Evolutionary conservation across 2,329 filamentous ascomycete genomes (phyloP).

Genomic region (Microsporum canis): DNA sequence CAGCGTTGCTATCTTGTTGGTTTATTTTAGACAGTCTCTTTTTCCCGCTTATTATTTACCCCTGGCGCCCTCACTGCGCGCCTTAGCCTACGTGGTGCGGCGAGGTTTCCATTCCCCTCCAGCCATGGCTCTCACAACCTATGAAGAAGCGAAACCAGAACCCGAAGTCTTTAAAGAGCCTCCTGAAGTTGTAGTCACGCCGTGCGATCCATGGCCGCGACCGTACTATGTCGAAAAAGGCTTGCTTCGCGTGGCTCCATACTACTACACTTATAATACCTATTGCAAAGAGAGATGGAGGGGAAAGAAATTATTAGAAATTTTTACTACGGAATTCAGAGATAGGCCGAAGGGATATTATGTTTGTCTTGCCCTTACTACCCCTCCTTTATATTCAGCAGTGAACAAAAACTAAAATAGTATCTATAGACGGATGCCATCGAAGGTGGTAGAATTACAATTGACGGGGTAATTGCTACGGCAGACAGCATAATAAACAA

Average conservation of each 20-base stretch:
- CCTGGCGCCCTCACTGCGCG: conserved; percentile 31
- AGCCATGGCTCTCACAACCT: conserved; percentile 29
- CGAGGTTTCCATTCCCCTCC: conserved; percentile 25
- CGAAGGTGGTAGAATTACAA: conserved; percentile 60
- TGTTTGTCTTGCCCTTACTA: conserved; percentile 33
- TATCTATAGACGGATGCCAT: conserved; percentile 58
- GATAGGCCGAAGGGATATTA: conserved; percentile 83
- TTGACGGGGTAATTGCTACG: conserved; percentile 64
- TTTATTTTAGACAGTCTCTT: not conserved
- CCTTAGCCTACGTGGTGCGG: conserved; percentile 31
- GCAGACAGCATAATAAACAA: conserved; percentile 67
- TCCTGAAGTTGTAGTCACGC: conserved; percentile 23
- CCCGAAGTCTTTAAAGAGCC: conserved; percentile 20
- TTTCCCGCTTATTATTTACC: not conserved
- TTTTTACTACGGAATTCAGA: conserved; percentile 85
- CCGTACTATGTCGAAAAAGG: conserved; percentile 80
- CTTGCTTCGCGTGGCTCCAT: conserved; percentile 70
- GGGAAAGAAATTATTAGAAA: conserved; percentile 65
- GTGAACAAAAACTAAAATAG: not conserved
- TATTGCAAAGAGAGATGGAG: conserved; percentile 92
- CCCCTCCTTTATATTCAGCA: not conserved
- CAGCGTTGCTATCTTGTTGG: not conserved
- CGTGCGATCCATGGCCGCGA: conserved; percentile 43
- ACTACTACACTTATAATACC: conserved; percentile 90
- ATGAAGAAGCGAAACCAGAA: conserved; percentile 17